phyloP scores from a whole-genome alignment of 371 early-diverging fungal genomes.

The Mortierella sp. region DNA sequence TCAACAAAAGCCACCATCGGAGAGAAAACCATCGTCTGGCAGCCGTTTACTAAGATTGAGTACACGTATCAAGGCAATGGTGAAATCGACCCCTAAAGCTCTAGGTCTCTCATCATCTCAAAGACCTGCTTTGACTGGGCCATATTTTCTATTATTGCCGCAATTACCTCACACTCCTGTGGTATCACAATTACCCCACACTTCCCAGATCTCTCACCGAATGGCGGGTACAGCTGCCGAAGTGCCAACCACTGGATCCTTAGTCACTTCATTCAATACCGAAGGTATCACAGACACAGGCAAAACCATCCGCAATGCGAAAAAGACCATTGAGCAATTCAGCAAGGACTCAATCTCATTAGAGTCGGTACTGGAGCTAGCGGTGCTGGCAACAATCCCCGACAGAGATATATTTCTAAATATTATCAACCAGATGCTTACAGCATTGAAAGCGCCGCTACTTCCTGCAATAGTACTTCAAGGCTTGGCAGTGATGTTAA shows the following conservation, averaged over 20 bases:
- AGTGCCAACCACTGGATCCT: neutral
- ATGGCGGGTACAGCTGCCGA: neutral
- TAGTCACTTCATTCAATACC: neutral
- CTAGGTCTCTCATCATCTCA: no score
- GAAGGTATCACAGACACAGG: no score
- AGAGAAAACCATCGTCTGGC: no score
- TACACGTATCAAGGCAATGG: no score
- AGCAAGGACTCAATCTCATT: neutral
- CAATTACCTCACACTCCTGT: neutral
- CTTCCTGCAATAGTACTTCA: neutral
- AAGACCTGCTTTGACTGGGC: neutral
- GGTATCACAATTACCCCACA: neutral
- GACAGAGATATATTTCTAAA: constrained; percentile 1
- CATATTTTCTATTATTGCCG: neutral
- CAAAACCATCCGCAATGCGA: neutral
- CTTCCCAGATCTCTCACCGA: neutral
- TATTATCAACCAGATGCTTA: constrained; percentile 3
- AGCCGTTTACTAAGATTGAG: no score
- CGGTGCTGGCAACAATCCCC: neutral
- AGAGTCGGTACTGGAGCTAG: constrained; percentile 6
- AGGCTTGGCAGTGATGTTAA: constrained; percentile 11
- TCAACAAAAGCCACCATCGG: no score
- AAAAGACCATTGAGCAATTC: neutral
- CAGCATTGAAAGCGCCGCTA: neutral
- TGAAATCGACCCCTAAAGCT: no score